Percentiles rank a stretch among this genome's conserved stretches.
These are phyloP conservation scores for Platanthera guangdongensis DNA, from an alignment of 106 monocot genomes.

Conservation along the genomic window DNA sequence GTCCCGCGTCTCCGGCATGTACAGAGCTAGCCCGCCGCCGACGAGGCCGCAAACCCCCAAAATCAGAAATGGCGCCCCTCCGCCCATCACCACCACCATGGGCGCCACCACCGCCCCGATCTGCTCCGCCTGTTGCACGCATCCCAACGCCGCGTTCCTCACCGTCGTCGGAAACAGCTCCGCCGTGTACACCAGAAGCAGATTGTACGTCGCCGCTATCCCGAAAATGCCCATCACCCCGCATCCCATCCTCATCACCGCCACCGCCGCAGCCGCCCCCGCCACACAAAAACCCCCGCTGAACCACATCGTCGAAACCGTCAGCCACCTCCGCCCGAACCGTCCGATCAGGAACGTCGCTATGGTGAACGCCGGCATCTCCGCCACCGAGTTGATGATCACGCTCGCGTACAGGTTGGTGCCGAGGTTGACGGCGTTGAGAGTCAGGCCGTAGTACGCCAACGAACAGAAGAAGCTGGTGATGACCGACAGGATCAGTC, in stretches of 20 bases:
- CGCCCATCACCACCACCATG: conserved; percentile 62
- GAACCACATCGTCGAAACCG: conserved; percentile 51
- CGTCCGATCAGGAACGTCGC: conserved; percentile 28
- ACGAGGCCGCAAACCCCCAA: conserved; percentile 38
- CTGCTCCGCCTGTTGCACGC: conserved; percentile 53
- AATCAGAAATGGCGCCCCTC: conserved; percentile 26
- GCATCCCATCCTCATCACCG: conserved; percentile 28
- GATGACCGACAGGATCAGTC: conserved; percentile 37
- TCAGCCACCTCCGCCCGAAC: conserved; percentile 46
- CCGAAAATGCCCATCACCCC: conserved; percentile 72
- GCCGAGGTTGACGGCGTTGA: conserved; percentile 68
- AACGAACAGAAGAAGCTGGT: conserved; percentile 51
- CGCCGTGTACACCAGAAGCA: conserved; percentile 63
- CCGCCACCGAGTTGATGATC: conserved; percentile 40
- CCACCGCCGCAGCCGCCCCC: conserved; percentile 16
- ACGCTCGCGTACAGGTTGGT: conserved; percentile 60
- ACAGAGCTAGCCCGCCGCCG: conserved; percentile 32
- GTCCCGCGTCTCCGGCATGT: conserved; percentile 48
- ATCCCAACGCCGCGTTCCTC: conserved; percentile 70
- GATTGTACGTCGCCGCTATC: conserved; percentile 68
- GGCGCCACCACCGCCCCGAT: conserved; percentile 70
- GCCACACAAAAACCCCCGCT: conserved; percentile 42
- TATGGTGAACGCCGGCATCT: conserved; percentile 56
- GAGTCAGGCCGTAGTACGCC: conserved; percentile 72
- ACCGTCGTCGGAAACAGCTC: conserved; percentile 89